Evolutionary conservation across 2,329 filamentous ascomycete genomes (phyloP), one percentile per base, ranked within the genome.

Genomic region (Epichloe typhina): DNA sequence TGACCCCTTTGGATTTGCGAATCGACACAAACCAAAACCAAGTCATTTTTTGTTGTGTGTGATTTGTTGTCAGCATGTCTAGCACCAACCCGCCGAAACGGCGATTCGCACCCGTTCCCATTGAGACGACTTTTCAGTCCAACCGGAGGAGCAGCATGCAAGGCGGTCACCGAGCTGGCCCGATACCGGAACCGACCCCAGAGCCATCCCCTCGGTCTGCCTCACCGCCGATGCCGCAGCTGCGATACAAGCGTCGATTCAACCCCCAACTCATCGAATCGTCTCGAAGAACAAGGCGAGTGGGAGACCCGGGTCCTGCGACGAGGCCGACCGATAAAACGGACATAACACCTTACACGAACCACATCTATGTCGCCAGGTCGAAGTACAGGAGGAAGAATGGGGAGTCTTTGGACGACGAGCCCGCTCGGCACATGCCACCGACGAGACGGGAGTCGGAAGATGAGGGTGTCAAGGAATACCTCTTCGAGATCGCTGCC

Each of bases 181-280:
- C 76, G 38, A 77, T 75, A 36, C 75, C 80, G 47, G 80, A 82
- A 58, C 71, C 75, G 33, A 80, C 77, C 0, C 74, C 75, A 23
- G 72, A 75, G 56, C 69, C 72, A 15, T 76, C 74, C 46, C 75
- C 75, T 41, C 73, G 72, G 50, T 72, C 73, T 11, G 67, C 71
- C 5, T 72, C 73, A 2, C 69, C 72, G 46, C 54, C 51, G 23
- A 71, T 2, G 65, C 68, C 42, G 66, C 69, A 58, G 59, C 65
- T 51, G 63, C 71, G 41, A 64, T 70, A 42, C 61, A 69, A 58
- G 31, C 72, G 75, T 55, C 69, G 70, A 53, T 95, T 94, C 64
- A 77, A 83, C 33, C 88, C 88, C 12, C 84, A 91, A 60, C 72
- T 95, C 50, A 83, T 95, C 54, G 88, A 91, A 66, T 90, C 86